These are phyloP conservation scores for Aspergillus oerlinghausenensis DNA, from an alignment of 2,329 filamentous ascomycete species.

Conservation along the genomic window DNA sequence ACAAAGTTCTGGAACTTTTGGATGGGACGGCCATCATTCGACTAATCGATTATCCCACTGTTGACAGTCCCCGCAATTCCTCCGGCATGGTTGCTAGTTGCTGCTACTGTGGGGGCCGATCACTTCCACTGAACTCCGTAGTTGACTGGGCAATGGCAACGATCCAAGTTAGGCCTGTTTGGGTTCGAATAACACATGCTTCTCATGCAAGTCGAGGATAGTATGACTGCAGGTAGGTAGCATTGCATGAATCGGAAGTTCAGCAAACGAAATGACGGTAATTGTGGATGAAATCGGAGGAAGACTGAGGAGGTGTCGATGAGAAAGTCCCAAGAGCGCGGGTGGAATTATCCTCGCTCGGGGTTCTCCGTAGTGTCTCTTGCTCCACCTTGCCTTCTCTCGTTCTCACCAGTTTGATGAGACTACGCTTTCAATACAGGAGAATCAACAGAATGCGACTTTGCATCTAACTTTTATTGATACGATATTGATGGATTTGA, in stretches of 20 bases:
- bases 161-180: background rate
- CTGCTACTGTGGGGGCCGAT: background rate
- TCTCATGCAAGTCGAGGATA: background rate
- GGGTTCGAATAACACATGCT: background rate
- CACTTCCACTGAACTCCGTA: background rate
- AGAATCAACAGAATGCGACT: background rate
- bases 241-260: background rate
- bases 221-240: background rate
- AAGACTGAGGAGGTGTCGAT: background rate
- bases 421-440: background rate
- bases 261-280: background rate
- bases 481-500: background rate
- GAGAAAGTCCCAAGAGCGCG: background rate
- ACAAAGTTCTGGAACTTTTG: background rate
- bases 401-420: background rate
- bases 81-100: background rate
- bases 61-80: slow-evolving; percentile 4
- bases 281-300: background rate
- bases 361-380: background rate
- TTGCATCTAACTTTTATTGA: background rate
- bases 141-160: background rate
- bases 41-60: background rate
- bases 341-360: background rate
- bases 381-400: background rate
- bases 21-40: slow-evolving; percentile 1